phyloP scores from a whole-genome alignment of 1,284 basidiomycete genomes.

The Tylopilus sp. region DNA sequence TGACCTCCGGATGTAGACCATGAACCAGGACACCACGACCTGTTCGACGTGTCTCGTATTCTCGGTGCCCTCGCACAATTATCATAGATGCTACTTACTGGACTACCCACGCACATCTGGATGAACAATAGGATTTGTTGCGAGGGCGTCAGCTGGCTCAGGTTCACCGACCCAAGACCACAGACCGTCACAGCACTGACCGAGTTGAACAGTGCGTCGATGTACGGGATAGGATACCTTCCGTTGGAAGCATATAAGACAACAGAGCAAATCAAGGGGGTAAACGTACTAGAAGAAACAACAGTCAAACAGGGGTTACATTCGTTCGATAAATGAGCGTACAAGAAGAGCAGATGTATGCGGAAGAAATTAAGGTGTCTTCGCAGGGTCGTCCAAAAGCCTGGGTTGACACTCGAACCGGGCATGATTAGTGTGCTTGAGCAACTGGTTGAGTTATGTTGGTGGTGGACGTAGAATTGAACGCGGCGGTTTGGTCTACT shows the following conservation, averaged over 20 bases:
- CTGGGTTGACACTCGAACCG: background rate
- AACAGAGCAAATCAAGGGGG: slow-evolving; percentile 66
- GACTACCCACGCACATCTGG: slow-evolving; percentile 68
- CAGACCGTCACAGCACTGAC: slow-evolving; percentile 77
- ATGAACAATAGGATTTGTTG: slow-evolving; percentile 74
- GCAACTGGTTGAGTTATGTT: background rate
- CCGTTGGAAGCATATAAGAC: slow-evolving; percentile 77
- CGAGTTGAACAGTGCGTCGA: slow-evolving; percentile 72
- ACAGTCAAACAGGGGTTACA: slow-evolving; percentile 21
- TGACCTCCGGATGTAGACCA: slow-evolving; percentile 63
- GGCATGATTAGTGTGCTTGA: slow-evolving; percentile 12
- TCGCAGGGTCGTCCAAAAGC: slow-evolving; percentile 33
- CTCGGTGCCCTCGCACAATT: background rate
- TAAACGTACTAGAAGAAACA: slow-evolving; percentile 56
- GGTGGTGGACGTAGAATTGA: background rate
- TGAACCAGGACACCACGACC: slow-evolving; percentile 68
- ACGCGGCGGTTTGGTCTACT: background rate
- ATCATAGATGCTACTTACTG: slow-evolving; percentile 42
- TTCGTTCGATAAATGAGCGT: slow-evolving; percentile 21
- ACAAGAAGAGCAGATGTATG: slow-evolving; percentile 55
- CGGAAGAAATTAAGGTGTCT: slow-evolving; percentile 68
- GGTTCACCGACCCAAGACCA: slow-evolving; percentile 68
- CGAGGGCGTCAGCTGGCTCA: slow-evolving; percentile 67
- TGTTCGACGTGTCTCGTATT: slow-evolving; percentile 22
- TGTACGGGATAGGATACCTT: slow-evolving; percentile 55